These are phyloP conservation scores for Xylariaceae sp. DNA, from an alignment of 2,329 filamentous ascomycete genomes.

Conservation along the genomic window DNA sequence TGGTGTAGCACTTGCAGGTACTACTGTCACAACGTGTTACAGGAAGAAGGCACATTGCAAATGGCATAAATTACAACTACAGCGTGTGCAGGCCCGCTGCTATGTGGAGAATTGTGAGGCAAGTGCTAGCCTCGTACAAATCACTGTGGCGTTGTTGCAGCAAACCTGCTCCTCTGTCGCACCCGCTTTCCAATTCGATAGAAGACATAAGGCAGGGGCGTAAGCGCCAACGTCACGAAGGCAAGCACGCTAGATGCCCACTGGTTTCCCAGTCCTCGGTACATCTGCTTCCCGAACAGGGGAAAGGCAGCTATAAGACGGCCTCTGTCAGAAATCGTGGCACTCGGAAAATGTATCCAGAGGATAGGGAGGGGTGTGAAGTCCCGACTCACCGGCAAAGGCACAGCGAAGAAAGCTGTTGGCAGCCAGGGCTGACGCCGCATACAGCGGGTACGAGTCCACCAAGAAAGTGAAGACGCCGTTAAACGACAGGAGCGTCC, in stretches of 20 bases:
- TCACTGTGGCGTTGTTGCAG: neutral
- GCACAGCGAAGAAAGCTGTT: conserved; percentile 74
- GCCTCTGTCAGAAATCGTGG: neutral
- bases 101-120: neutral
- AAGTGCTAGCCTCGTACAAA: neutral
- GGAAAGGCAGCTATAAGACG: conserved; percentile 60
- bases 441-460: conserved; percentile 71
- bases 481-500: conserved; percentile 72
- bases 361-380: too few relatives aligned
- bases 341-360: too few relatives aligned
- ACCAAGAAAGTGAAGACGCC: conserved; percentile 87
- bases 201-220: conserved; percentile 60
- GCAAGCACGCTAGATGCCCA: conserved; percentile 62
- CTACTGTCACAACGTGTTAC: too few relatives aligned
- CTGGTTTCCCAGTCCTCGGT: conserved; percentile 60
- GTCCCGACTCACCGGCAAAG: conserved; percentile 57
- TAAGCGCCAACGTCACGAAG: conserved; percentile 56
- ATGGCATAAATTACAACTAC: too few relatives aligned
- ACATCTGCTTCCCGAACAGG: conserved; percentile 70
- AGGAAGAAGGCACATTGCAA: too few relatives aligned
- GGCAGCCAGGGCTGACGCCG: conserved; percentile 73
- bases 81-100: neutral
- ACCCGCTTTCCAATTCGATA: conserved; percentile 56
- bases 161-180: conserved; percentile 41
- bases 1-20: too few relatives aligned